Base-by-base conservation (phyloP, 179 eudicot species). In the Actinidia arguta region DNA sequence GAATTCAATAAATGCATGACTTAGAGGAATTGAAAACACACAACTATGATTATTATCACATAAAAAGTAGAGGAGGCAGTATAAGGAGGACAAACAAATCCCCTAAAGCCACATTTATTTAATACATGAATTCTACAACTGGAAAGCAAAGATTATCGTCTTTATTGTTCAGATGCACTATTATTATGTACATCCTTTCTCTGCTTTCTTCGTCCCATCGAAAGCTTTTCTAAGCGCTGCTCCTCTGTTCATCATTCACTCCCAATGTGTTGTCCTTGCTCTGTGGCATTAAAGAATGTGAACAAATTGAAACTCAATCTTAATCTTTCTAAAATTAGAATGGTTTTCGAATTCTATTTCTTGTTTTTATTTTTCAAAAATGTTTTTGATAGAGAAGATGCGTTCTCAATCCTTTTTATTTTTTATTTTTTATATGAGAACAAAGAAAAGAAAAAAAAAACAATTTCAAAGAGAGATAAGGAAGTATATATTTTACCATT, bases 181-280 rank as follows among this genome's bases (percentile, higher is more conserved):
- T 7, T 7, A 47, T 18, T 36, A 39, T 31, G 31, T n/a, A 24
- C 80, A 42, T 11, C 18, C 52, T 58, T 54, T 54, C 8, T 18
- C 42, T 9, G 46, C 27, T 64, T 52, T 67, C 81, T 62, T 18
- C 39, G 2, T 5, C 22, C 54, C 47, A 10, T 66, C 20, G 61
- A 50, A 5, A 67, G n/a, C 36, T 24, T 73, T 27, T 61, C 76
- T 75, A 93, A 78, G 88, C 84, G 56, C 85, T 86, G 86, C 83
- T 89, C 82, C n/a, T 83, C 75, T 78, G 88, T 16, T 85, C 88
- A 4, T 62, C 91, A 80, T 89, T 89, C 68, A 93, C 88, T 78
- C 84, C 88, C 46, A 92, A 44, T 0, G 95, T 95, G 75, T 86
- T 93, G 87, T 84, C 78, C 89, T 92, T 90, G 88, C 95, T 88